These are phyloP conservation scores for Fragaria ananassa DNA, from an alignment of 306 rosid species.

Conservation along the genomic window DNA sequence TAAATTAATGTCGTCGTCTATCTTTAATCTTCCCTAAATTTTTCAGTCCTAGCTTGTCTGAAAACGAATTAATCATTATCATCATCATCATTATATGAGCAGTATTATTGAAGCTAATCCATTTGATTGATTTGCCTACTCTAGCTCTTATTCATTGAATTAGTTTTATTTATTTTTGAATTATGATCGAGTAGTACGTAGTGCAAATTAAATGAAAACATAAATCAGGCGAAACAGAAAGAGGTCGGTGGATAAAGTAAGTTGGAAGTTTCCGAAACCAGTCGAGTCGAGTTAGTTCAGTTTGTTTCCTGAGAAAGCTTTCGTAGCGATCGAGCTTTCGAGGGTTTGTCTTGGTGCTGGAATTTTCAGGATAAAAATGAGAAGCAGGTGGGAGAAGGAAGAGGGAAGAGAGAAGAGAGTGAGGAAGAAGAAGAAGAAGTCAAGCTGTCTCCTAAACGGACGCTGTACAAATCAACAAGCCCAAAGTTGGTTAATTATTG, in stretches of 20 bases:
- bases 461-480: slow-evolving; percentile 28
- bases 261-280: slow-evolving; percentile 47
- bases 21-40: slow-evolving; percentile 4
- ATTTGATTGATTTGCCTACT: not conserved
- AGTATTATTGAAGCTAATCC: slow-evolving; percentile 4
- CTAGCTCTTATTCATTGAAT: not conserved
- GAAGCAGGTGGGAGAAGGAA: slow-evolving; percentile 1
- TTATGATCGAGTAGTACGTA: not conserved
- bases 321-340: slow-evolving; percentile 10
- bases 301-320: slow-evolving; percentile 38
- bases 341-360: slow-evolving; percentile 44
- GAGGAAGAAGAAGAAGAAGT: slow-evolving; percentile 13
- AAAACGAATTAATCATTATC: not conserved
- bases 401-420: not conserved
- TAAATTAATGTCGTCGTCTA: slow-evolving; percentile 4
- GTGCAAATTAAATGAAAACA: slow-evolving; percentile 12
- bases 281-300: slow-evolving; percentile 25
- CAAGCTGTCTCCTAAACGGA: slow-evolving; percentile 63
- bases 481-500: slow-evolving; percentile 20
- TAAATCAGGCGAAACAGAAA: slow-evolving; percentile 6
- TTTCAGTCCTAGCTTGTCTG: slow-evolving; percentile 17
- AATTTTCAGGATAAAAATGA: slow-evolving; percentile 44
- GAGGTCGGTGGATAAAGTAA: slow-evolving; percentile 10
- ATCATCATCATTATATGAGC: not conserved
- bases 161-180: not conserved